These are phyloP conservation scores for Colletotrichum higginsianum DNA, from an alignment of 2,329 filamentous ascomycete species.

Conservation along the genomic window DNA sequence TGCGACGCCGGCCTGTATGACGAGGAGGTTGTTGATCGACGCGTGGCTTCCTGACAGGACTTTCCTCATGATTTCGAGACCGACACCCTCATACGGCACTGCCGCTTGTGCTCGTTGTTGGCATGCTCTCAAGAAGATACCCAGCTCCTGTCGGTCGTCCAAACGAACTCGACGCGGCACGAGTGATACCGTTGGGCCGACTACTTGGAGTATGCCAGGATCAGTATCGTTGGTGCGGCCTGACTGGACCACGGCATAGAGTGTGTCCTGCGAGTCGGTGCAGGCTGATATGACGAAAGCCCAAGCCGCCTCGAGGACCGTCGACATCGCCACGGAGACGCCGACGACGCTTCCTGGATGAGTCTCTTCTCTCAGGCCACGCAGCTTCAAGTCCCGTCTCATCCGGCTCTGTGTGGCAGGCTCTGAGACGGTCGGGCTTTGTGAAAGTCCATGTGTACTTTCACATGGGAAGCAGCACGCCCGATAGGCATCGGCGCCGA, in stretches of 20 bases:
- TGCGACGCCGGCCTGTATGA: neutral
- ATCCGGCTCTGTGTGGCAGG: neutral
- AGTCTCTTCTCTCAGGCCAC: too few relatives aligned
- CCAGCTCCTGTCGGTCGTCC: neutral
- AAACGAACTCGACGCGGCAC: neutral
- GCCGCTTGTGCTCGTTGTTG: neutral
- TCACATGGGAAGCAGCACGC: neutral
- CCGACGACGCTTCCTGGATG: neutral
- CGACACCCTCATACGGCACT: neutral
- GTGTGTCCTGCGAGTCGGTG: neutral
- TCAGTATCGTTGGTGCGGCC: neutral
- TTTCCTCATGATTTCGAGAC: neutral
- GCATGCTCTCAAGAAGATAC: neutral
- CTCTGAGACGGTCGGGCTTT: neutral
- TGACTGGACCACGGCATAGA: neutral
- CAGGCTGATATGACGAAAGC: neutral
- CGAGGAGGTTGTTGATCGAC: neutral
- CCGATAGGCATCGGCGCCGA: neutral
- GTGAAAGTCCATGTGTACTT: neutral
- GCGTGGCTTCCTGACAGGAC: neutral
- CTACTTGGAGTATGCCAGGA: neutral
- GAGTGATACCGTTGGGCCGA: neutral
- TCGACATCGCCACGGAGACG: neutral
- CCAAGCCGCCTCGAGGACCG: neutral
- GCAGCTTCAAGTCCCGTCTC: neutral